phyloP scores from a whole-genome alignment of 441 rosid genomes.

The Omphalea diandra region DNA sequence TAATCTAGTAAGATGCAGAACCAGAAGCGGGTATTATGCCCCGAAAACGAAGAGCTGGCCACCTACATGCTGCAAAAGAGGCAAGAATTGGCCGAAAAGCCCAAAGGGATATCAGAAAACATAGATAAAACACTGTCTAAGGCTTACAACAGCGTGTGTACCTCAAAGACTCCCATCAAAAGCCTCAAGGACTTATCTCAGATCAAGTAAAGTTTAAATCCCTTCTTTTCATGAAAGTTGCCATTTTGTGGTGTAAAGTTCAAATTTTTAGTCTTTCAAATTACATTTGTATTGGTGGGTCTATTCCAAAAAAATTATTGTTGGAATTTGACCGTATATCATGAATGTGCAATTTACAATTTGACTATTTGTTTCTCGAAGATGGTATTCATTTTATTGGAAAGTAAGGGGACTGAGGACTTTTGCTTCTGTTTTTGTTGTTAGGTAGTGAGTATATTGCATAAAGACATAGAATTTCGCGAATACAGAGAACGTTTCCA shows the following conservation, averaged over 20 bases:
- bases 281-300: neutral
- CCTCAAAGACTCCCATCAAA: conserved; percentile 46
- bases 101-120: conserved; percentile 75
- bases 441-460: conserved; percentile 1
- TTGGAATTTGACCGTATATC: too few relatives aligned
- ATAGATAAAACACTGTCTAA: conserved; percentile 52
- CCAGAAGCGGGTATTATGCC: conserved; percentile 43
- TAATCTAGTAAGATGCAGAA: conserved; percentile 8
- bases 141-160: conserved; percentile 59
- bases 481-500: too few relatives aligned
- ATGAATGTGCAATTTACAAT: too few relatives aligned
- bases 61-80: conserved; percentile 56
- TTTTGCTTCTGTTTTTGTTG: neutral
- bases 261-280: neutral
- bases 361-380: neutral
- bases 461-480: neutral
- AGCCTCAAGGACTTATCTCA: conserved; percentile 71
- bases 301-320: too few relatives aligned
- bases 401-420: neutral
- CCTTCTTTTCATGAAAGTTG: neutral
- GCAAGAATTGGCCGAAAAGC: conserved; percentile 59
- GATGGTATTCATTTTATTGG: neutral
- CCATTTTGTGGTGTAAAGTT: neutral
- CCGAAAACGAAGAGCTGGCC: conserved; percentile 61
- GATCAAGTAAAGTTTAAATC: conserved; percentile 61